Conservation (phyloP, 2,329 filamentous ascomycete genomes). For the Aspergillus tubingensis region DNA sequence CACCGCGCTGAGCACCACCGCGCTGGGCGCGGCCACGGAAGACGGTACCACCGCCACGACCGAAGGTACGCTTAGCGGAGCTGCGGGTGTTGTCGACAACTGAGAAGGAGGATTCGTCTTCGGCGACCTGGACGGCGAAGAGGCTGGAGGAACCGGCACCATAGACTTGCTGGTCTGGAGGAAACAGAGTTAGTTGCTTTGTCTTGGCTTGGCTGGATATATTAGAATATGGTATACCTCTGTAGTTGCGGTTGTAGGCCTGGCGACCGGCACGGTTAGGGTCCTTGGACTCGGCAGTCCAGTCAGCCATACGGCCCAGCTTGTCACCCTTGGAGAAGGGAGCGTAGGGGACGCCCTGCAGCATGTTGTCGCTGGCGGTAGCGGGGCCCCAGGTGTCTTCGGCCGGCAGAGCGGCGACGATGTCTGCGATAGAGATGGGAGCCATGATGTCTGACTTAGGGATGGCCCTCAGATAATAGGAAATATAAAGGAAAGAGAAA, state of each 20-base stretch:
- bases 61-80: constrained; percentile 78
- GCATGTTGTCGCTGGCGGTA: constrained; percentile 78
- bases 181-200: not conserved
- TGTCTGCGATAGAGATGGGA: constrained; percentile 60
- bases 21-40: constrained; percentile 78
- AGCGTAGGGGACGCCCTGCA: constrained; percentile 94
- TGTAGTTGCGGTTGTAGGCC: constrained; percentile 90
- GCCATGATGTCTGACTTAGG: constrained; percentile 43
- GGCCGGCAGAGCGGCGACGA: constrained; percentile 71
- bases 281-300: constrained; percentile 86
- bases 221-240: constrained; percentile 60
- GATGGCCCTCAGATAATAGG: not conserved
- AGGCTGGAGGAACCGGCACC: constrained; percentile 82
- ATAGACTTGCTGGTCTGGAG: constrained; percentile 92
- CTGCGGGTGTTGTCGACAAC: constrained; percentile 95
- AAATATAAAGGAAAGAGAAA: not conserved
- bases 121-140: constrained; percentile 87
- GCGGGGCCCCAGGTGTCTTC: constrained; percentile 86
- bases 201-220: constrained; percentile 1
- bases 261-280: constrained; percentile 71
- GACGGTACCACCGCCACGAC: constrained; percentile 83
- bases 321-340: constrained; percentile 99
- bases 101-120: constrained; percentile 97
- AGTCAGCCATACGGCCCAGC: constrained; percentile 98
- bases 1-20: constrained; percentile 73